Evolutionary conservation across 2,329 filamentous ascomycete genomes (phyloP), one percentile per base, ranked within the genome.

Genomic region (Claviceps sp.): DNA sequence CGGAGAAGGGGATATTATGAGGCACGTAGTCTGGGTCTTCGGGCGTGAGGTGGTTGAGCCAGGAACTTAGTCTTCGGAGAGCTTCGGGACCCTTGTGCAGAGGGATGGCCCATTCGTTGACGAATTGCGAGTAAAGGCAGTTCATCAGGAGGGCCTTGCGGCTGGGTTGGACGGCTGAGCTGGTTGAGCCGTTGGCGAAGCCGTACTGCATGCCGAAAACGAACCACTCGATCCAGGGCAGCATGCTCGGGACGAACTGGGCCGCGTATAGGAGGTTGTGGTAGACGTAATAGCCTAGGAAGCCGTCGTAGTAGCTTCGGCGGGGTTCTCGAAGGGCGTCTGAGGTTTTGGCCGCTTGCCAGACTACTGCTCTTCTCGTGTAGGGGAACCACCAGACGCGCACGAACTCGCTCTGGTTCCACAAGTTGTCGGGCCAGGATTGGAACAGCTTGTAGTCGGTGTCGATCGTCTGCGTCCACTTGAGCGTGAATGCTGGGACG

Each of bases 341-440:
- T 8, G 79, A 72, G 1, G 87, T 89, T 65, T 86, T 85, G 47
- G 89, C 78, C n/a, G 89, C 93, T 42, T 81, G 79, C 93, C 93
- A 98, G 46, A 94, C 79, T 47, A 97, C 87, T 0, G 88, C 89
- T 46, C 88, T 80, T 52, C 88, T 81, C 63, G 87, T 89, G 70
- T 97, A 95, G 0, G 93, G 93, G 64, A 95, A 83, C 93, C 93
- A 98, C 91, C 93, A 98, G 30, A 96, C 89, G 30, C 93, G 79
- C 26, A 94, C 88, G 63, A 91, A 98, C 67, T 97, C 89, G 55
- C 84, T 81, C 55, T 82, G 78, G 1, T 80, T 87, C 91, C 93
- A 97, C 14, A 97, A 74, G 37, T 77, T 77, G 6, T 71, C 74
- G 18, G 82, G 69, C 89, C 93, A 97, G 6, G 78, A 74, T 11